Conservation (phyloP, 108 stramenopile species). For the Nannochloropsis salina region DNA sequence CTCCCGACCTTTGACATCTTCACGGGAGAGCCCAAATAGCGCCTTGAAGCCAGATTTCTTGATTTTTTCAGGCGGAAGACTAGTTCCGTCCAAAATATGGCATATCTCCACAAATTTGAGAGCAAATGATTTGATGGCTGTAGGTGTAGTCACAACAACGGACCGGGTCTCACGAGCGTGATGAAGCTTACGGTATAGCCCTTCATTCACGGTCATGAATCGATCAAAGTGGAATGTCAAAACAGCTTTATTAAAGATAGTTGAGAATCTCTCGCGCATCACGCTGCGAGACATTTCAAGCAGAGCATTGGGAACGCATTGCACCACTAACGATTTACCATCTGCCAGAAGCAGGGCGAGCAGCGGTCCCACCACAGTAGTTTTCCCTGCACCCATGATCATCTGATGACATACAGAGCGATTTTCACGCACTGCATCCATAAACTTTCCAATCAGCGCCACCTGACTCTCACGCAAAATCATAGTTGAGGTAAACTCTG, state of each 20-base stretch:
- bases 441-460: constrained; percentile 84
- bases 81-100: constrained; percentile 71
- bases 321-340: constrained; percentile 74
- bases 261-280: constrained; percentile 92
- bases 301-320: constrained; percentile 96
- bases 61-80: constrained; percentile 23
- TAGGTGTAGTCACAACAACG: constrained; percentile 91
- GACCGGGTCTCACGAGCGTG: constrained; percentile 85
- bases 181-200: constrained; percentile 84
- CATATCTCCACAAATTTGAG: constrained; percentile 96
- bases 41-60: constrained; percentile 32
- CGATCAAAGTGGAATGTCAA: constrained; percentile 95
- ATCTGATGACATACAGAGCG: constrained; percentile 94
- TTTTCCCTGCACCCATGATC: constrained; percentile 99
- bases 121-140: constrained; percentile 92
- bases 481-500: constrained; percentile 90
- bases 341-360: constrained; percentile 93
- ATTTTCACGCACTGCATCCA: constrained; percentile 57
- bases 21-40: constrained; percentile 32
- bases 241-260: constrained; percentile 88
- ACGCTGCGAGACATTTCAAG: constrained; percentile 91
- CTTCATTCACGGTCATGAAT: constrained; percentile 76
- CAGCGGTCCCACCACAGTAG: constrained; percentile 96
- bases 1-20: constrained; percentile 21
- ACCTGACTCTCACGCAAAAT: constrained; percentile 93